Base-by-base conservation (phyloP, 495 filamentous ascomycete species). In the Xylaria palmicola region DNA sequence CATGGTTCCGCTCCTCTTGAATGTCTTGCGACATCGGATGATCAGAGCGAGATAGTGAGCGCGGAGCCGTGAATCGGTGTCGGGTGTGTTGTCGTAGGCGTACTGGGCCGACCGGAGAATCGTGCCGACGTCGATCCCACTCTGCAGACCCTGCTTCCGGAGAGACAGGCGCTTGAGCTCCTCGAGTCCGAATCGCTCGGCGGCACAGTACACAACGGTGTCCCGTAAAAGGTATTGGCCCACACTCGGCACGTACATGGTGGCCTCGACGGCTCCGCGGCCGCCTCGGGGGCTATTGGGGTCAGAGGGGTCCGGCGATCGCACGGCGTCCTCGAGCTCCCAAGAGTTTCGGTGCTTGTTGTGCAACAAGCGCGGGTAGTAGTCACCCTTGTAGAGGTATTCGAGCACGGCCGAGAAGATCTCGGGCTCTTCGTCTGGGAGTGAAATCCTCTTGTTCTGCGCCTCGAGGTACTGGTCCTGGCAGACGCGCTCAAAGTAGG, bases 1-100 rank as follows among this genome's bases (percentile, higher is more conserved):
- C 92, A 97, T 93, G 68, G 91, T 96, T 73, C 91, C 92, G 79
- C 92, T 96, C 74, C 86, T 85, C 87, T 95, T 96, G 81, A 97
- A 97, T 65, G 89, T 93, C 82, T 90, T 89, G 74, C 92, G 90
- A 78, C 87, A 90, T 75, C 91, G 85, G 81, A 97, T 95, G 73
- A 97, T 94, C 75, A 96, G 86, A 69, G 91, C 90, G 71, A 97
- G 85, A 81, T 94, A 96, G 77, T 94, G 90, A 79, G 92, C 91
- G 79, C 92, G 92, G 64, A 97, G 87, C 67, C 86, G 85, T 66
- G 86, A 90, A 79, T 97, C 92, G 57, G 86, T 87, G 79, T 96
- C 90, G 65, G 91, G 91, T 56, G 92, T 96, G 83, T 96, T 86
- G 72, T 89, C 92, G 76, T 97, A 96, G 71, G 91, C 91, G 77